A percentile compares a stretch with the other conserved stretches of the same genome.
Conservation (phyloP, 2,329 filamentous ascomycete species). For the Paracamarosporium sp. region DNA sequence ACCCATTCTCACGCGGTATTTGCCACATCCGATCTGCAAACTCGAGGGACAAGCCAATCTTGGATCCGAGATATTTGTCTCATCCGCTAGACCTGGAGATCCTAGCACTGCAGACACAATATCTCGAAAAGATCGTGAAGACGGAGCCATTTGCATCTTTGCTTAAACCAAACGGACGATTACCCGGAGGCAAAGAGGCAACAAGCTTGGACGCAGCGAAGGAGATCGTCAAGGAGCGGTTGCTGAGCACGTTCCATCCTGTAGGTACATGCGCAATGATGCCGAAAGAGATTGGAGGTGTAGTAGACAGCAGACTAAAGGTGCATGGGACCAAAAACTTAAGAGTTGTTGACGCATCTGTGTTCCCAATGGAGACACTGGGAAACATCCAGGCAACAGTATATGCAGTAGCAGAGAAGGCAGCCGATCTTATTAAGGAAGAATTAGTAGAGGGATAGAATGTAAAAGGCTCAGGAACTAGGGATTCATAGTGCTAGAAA, state of each 20-base stretch:
- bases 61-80: slow-evolving; percentile 51
- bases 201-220: neutral
- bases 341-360: slow-evolving; percentile 12
- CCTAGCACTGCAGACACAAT: slow-evolving; percentile 38
- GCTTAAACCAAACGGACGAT: too few species aligned
- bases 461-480: too few species aligned
- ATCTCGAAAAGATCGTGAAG: slow-evolving; percentile 9
- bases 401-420: slow-evolving; percentile 7
- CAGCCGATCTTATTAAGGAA: slow-evolving; percentile 4
- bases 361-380: slow-evolving; percentile 2
- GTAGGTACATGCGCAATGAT: slow-evolving; percentile 10
- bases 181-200: neutral
- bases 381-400: neutral
- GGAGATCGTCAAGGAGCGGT: slow-evolving; percentile 6
- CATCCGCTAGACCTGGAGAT: slow-evolving; percentile 52
- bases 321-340: slow-evolving; percentile 9
- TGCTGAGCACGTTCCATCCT: slow-evolving; percentile 1
- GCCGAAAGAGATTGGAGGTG: slow-evolving; percentile 7
- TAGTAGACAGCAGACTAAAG: slow-evolving; percentile 11
- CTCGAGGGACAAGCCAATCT: slow-evolving; percentile 36
- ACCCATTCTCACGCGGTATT: slow-evolving; percentile 49
- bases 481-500: too few species aligned
- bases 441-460: too few species aligned
- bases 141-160: too few species aligned
- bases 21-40: slow-evolving; percentile 48